Percentiles rank a stretch among this genome's conserved stretches.
These are phyloP conservation scores for Metschnikowia santaceciliae DNA, from an alignment of 805 yeast species.

Conservation along the genomic window DNA sequence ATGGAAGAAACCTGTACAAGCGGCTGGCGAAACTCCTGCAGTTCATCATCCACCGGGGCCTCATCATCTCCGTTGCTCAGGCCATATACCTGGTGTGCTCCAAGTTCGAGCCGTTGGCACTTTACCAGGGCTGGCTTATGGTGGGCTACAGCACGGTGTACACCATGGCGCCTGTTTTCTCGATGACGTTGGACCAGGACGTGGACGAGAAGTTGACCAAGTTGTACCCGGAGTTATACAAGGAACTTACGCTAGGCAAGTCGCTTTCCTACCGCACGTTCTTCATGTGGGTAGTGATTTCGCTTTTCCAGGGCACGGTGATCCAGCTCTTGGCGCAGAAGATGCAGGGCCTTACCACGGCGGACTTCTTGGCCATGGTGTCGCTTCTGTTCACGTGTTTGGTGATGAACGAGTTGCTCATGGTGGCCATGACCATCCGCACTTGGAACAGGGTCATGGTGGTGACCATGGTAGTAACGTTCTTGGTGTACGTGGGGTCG, in stretches of 20 bases:
- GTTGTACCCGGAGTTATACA: slow-evolving; percentile 90
- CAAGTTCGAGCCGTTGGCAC: slow-evolving; percentile 85
- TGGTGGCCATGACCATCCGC: slow-evolving; percentile 90
- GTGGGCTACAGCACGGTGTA: slow-evolving; percentile 97
- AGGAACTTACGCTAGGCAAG: slow-evolving; percentile 84
- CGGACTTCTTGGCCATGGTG: slow-evolving; percentile 70
- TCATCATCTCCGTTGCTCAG: slow-evolving; percentile 90
- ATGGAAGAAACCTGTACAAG: slow-evolving; percentile 95
- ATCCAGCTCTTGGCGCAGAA: slow-evolving; percentile 80
- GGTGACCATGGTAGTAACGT: slow-evolving; percentile 65
- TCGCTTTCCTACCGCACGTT: slow-evolving; percentile 84
- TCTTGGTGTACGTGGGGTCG: slow-evolving; percentile 62
- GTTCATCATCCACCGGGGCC: slow-evolving; percentile 94
- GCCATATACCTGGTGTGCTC: slow-evolving; percentile 88
- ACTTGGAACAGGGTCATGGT: slow-evolving; percentile 87
- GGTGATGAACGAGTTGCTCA: slow-evolving; percentile 77
- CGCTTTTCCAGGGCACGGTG: slow-evolving; percentile 85
- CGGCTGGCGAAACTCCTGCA: slow-evolving; percentile 93
- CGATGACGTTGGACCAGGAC: slow-evolving; percentile 86
- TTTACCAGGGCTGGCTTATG: slow-evolving; percentile 96
- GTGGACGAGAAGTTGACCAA: slow-evolving; percentile 85
- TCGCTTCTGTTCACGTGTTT: slow-evolving; percentile 77
- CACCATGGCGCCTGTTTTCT: slow-evolving; percentile 98
- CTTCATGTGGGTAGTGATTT: slow-evolving; percentile 84
- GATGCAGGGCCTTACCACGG: slow-evolving; percentile 58